These are phyloP conservation scores for Echinosophora koreensis DNA, from an alignment of 306 rosid genomes.

Conservation along the genomic window DNA sequence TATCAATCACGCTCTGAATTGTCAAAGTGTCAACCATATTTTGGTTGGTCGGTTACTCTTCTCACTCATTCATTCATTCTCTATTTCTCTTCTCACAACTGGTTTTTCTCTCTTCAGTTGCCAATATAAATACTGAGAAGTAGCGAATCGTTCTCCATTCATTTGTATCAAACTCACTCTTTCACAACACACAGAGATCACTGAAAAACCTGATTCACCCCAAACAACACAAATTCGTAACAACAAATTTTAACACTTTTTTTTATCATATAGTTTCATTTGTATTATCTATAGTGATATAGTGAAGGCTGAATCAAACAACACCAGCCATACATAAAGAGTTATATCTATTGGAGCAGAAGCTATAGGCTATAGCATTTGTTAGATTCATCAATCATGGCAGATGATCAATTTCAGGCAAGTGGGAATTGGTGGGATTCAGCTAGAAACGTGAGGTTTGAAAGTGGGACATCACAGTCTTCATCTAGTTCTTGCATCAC, in stretches of 20 bases:
- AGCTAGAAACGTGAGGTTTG: constrained; percentile 66
- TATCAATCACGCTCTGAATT: constrained; percentile 63
- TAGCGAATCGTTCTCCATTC: constrained; percentile 78
- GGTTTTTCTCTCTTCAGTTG: constrained; percentile 44
- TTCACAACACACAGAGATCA: constrained; percentile 24
- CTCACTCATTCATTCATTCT: constrained; percentile 5
- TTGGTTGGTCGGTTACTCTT: constrained; percentile 55
- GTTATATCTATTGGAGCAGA: neutral
- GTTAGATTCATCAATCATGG: constrained; percentile 58
- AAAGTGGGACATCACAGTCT: constrained; percentile 73
- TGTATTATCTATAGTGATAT: constrained; percentile 15
- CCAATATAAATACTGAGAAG: constrained; percentile 78
- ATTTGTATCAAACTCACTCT: constrained; percentile 55
- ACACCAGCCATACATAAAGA: neutral
- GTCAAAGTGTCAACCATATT: constrained; percentile 69
- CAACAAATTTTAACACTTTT: neutral
- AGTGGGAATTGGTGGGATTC: constrained; percentile 94
- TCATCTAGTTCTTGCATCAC: constrained; percentile 66
- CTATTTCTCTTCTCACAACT: neutral
- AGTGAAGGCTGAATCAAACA: neutral
- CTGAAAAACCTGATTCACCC: constrained; percentile 43
- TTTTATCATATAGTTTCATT: neutral
- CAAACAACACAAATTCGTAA: neutral
- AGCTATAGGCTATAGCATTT: neutral
- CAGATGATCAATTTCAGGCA: constrained; percentile 80